Percentiles rank a stretch among this genome's conserved stretches.
Conservation (phyloP, 2,329 filamentous ascomycete genomes). For the Elsinoe perseae region DNA sequence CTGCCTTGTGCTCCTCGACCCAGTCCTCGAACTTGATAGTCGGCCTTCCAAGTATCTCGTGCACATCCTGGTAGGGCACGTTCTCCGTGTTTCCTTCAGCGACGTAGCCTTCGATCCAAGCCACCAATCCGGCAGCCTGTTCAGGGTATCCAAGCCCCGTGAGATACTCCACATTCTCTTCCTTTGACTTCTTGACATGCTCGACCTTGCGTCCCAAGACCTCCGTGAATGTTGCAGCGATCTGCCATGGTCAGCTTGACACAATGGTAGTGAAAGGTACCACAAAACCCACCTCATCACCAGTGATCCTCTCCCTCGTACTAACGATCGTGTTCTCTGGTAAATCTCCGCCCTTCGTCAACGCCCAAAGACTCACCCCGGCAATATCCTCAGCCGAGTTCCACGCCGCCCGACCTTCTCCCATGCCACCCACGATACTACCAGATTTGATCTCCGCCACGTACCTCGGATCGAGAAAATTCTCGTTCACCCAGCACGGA, state of each 20-base stretch:
- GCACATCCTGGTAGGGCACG: not conserved
- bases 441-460: conserved; percentile 1
- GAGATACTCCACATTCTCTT: conserved; percentile 81
- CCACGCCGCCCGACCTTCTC: not conserved
- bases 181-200: conserved; percentile 78
- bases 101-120: not conserved
- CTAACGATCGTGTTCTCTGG: not conserved
- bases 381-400: not conserved
- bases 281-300: not conserved
- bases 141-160: conserved; percentile 42
- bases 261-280: too few species aligned
- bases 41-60: not conserved
- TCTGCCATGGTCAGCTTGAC: not conserved
- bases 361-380: not conserved
- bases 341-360: not conserved
- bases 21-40: conserved; percentile 1
- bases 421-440: not conserved
- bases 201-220: conserved; percentile 42
- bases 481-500: conserved; percentile 3
- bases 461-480: not conserved
- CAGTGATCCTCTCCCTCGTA: not conserved
- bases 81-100: not conserved
- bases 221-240: not conserved
- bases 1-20: not conserved
- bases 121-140: not conserved